Evolutionary conservation across 2,329 filamentous ascomycete genomes (phyloP), one percentile per base, ranked within the genome.

Genomic region (Waltergamsia citrina): DNA sequence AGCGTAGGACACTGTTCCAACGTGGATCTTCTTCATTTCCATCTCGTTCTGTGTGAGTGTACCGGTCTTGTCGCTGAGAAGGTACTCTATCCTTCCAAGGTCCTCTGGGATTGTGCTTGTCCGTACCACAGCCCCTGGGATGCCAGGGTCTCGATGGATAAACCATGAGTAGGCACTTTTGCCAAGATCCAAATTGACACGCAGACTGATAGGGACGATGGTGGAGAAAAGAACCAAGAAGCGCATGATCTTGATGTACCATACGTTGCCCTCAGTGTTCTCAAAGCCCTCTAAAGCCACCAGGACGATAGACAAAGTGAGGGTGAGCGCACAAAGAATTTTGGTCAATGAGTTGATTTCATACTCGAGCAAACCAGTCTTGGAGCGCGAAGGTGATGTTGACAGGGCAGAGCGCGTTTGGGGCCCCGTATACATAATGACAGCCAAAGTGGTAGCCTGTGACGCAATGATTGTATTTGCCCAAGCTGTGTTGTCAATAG

Each of bases 191-290:
- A 98, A 68, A 52, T 98, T 98, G 45, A 98, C 92, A 33, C 92
- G 82, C 45, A 98, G 67, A 60, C 87, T 94, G 57, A 98, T 95
- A 2, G 92, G 92, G 18, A 98, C 93, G 49, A 98, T 98, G 0
- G 90, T 96, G n/a, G 90, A 96, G 65, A 98, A 98, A 1, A 98
- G 68, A 40, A 98, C 93, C 42, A 98, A 63, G 53, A 96, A 98
- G n/a, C 90, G 81, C 78, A 94, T 92, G 48, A 96, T 94, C 43
- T 93, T 90, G 44, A 96, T 78, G 56, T 96, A 98, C 92, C 92
- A 98, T 17, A 73, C 63, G 35, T 75, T 73, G 15, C 71, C 74
- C 35, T 77, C 67, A 2, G 74, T 75, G 43, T 67, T 73, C 30
- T 79, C 69, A 42, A 94, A 92, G 0, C 85, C 81, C 55, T 95